phyloP scores from a whole-genome alignment of 208 protist genomes.

The Trypanosoma congolense region DNA sequence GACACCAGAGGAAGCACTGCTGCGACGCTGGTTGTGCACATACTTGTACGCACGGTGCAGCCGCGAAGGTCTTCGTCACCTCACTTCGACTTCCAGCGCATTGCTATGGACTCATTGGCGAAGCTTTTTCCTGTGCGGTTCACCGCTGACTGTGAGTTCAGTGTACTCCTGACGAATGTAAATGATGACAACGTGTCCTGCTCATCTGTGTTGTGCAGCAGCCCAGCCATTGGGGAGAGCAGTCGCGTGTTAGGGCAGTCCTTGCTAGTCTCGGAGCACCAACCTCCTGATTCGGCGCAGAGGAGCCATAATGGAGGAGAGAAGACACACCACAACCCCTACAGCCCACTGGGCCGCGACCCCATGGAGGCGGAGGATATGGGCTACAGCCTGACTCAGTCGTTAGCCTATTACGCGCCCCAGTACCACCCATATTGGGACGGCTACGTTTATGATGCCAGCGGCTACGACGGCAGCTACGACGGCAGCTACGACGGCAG shows the following conservation, averaged over 20 bases:
- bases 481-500: too few relatives aligned
- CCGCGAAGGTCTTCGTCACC: background rate
- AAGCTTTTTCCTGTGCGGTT: conserved; percentile 13
- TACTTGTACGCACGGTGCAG: conserved; percentile 4
- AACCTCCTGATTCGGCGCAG: too few relatives aligned
- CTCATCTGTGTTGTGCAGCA: background rate
- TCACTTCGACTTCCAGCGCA: background rate
- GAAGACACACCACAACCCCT: conserved; percentile 1
- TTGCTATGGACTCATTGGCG: conserved; percentile 13
- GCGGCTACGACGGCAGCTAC: too few relatives aligned
- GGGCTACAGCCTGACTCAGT: too few relatives aligned
- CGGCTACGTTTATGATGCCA: too few relatives aligned
- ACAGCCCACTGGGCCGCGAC: background rate
- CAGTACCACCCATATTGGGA: too few relatives aligned
- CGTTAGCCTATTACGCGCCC: too few relatives aligned
- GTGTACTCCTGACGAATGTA: conserved; percentile 14
- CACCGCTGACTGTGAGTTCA: conserved; percentile 6
- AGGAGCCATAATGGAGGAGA: too few relatives aligned
- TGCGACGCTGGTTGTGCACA: conserved; percentile 2
- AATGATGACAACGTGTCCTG: background rate
- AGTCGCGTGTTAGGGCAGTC: background rate
- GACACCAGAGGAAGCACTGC: background rate
- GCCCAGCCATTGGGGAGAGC: background rate
- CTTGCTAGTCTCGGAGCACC: too few relatives aligned
- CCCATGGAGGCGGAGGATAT: background rate